phyloP scores from a whole-genome alignment of 805 yeast genomes.

The Saturnispora mendoncae region DNA sequence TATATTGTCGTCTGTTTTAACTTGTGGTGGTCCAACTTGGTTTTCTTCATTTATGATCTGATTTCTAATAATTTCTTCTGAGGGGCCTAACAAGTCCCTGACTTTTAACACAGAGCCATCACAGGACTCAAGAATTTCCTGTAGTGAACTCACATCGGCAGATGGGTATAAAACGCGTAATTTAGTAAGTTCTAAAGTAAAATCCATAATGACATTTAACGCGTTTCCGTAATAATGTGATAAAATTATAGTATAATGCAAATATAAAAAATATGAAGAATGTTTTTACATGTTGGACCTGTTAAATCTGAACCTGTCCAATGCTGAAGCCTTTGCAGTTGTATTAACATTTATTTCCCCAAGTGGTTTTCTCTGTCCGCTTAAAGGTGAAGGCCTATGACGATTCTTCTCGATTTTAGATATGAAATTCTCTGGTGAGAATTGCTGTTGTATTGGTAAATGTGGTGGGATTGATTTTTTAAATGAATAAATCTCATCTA shows the following conservation, averaged over 20 bases:
- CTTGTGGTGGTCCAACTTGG: background rate
- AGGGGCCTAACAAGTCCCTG: constrained; percentile 14
- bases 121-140: constrained; percentile 46
- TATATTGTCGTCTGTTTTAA: too few relatives aligned
- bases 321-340: background rate
- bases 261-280: too few relatives aligned
- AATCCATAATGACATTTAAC: constrained; percentile 28
- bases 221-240: background rate
- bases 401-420: background rate
- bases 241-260: too few relatives aligned
- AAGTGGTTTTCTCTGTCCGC: constrained; percentile 2
- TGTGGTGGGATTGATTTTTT: background rate
- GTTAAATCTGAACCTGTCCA: background rate
- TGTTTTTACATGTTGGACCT: background rate
- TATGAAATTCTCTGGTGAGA: constrained; percentile 12
- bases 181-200: constrained; percentile 20
- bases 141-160: constrained; percentile 32
- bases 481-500: constrained; percentile 15
- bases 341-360: constrained; percentile 4
- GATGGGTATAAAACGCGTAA: constrained; percentile 35
- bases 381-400: constrained; percentile 12
- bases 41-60: background rate
- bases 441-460: background rate
- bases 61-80: background rate
- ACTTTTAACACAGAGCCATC: constrained; percentile 42